A percentile compares a stretch with the other conserved stretches of the same genome.
phyloP scores from a whole-genome alignment of 1,284 basidiomycete species.

The Microbotryum saponariae region DNA sequence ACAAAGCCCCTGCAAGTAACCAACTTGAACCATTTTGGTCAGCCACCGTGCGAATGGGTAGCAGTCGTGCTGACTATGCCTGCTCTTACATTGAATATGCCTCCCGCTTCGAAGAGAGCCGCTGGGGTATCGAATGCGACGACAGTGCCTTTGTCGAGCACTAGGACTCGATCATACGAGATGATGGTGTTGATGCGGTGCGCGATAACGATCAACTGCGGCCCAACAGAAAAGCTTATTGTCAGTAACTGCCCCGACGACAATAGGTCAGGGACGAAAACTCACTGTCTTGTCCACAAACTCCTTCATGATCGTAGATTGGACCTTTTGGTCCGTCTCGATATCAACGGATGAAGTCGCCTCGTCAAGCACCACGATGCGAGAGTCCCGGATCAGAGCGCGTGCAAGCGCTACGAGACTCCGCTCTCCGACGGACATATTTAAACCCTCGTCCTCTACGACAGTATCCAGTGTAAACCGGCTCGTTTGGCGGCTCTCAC shows the following conservation, averaged over 20 bases:
- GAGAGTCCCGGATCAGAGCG: conserved; percentile 66
- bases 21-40: not conserved
- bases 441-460: conserved; percentile 79
- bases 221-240: not conserved
- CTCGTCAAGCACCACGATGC: conserved; percentile 68
- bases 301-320: conserved; percentile 58
- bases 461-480: conserved; percentile 65
- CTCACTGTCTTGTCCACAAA: conserved; percentile 57
- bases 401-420: conserved; percentile 71
- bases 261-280: not conserved
- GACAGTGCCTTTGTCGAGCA: conserved; percentile 64
- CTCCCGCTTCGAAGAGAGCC: conserved; percentile 50
- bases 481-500: conserved; percentile 6
- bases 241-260: not conserved
- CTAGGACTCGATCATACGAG: conserved; percentile 68
- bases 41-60: not conserved
- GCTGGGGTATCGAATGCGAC: conserved; percentile 62
- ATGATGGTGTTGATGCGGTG: conserved; percentile 69
- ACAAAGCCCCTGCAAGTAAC: conserved; percentile 52
- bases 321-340: conserved; percentile 64
- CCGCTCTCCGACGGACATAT: conserved; percentile 57
- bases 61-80: not conserved
- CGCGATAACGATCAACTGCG: conserved; percentile 51
- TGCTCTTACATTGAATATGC: conserved; percentile 49
- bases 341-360: conserved; percentile 74